These are phyloP conservation scores for Pythium folliculosum DNA, from an alignment of 352 stramenopile genomes.

Conservation along the genomic window DNA sequence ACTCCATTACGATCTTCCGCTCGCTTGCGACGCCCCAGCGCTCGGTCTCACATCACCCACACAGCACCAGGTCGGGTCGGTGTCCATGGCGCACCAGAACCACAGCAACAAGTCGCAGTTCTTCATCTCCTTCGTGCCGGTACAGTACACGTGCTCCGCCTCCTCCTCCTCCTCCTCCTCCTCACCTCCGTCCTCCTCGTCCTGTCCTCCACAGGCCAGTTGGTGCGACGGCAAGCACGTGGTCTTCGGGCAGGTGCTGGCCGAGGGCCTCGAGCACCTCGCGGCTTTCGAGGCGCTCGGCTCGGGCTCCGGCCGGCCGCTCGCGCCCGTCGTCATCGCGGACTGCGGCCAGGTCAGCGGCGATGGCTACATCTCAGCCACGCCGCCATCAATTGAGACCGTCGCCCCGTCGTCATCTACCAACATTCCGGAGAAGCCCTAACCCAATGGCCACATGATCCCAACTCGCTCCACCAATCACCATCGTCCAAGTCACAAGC, in stretches of 20 bases:
- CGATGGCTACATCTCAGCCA: conserved; percentile 37
- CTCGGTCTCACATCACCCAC: background rate
- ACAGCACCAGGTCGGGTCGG: conserved; percentile 89
- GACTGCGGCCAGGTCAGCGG: conserved; percentile 62
- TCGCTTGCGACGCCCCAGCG: background rate
- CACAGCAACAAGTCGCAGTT: conserved; percentile 99
- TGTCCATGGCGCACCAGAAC: conserved; percentile 98
- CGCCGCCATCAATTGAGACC: background rate
- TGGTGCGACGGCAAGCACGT: conserved; percentile 98
- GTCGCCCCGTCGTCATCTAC: background rate
- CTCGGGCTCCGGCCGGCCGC: conserved; percentile 49
- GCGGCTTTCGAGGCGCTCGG: conserved; percentile 46
- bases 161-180: background rate
- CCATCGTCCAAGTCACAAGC: conserved; percentile 24
- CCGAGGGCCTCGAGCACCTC: conserved; percentile 61
- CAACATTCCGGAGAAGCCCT: conserved; percentile 22
- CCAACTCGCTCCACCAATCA: conserved; percentile 24
- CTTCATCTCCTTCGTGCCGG: conserved; percentile 95
- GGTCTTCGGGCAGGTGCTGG: conserved; percentile 96
- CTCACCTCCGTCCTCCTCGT: background rate
- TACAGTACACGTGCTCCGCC: too few relatives aligned
- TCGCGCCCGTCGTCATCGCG: conserved; percentile 49
- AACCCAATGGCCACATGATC: conserved; percentile 6
- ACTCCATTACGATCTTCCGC: background rate
- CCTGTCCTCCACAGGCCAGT: conserved; percentile 36